These are phyloP conservation scores for Elongisporangium prolatum DNA, from an alignment of 352 stramenopile species.

Conservation along the genomic window DNA sequence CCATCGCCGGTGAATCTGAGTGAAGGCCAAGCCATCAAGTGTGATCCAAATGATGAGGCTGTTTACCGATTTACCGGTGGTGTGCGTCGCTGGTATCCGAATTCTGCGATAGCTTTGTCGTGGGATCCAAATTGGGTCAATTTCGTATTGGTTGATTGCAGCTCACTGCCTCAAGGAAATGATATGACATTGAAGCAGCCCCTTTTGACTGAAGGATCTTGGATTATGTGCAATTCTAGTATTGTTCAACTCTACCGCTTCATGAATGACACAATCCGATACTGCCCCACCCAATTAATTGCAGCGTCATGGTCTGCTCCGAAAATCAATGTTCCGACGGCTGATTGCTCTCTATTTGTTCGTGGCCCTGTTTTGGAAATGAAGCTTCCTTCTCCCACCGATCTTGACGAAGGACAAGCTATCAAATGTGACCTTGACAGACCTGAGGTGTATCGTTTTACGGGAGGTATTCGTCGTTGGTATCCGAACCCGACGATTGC, in stretches of 20 bases:
- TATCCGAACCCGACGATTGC: slow-evolving; percentile 15
- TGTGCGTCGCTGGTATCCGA: slow-evolving; percentile 20
- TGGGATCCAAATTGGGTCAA: slow-evolving; percentile 16
- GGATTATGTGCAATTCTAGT: neutral
- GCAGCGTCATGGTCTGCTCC: no score
- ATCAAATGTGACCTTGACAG: slow-evolving; percentile 14
- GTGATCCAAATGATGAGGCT: slow-evolving; percentile 3
- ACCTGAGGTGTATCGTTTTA: slow-evolving; percentile 11
- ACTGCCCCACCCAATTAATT: neutral
- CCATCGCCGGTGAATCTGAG: slow-evolving; percentile 9
- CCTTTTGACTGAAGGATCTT: no score
- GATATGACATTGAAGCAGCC: neutral
- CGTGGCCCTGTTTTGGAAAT: slow-evolving; percentile 9
- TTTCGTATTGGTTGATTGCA: neutral
- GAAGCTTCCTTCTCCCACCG: slow-evolving; percentile 8
- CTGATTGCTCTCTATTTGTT: neutral
- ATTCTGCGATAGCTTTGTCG: slow-evolving; percentile 14
- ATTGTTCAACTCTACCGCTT: neutral
- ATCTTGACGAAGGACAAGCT: slow-evolving; percentile 7
- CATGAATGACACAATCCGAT: neutral
- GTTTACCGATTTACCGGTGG: slow-evolving; percentile 16
- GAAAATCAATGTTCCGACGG: no score
- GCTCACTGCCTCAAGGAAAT: neutral
- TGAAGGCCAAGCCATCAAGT: slow-evolving; percentile 23
- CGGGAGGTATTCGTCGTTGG: slow-evolving; percentile 5